Base-by-base conservation (phyloP, 2,329 filamentous ascomycete species). In the Didymella arachidicola region DNA sequence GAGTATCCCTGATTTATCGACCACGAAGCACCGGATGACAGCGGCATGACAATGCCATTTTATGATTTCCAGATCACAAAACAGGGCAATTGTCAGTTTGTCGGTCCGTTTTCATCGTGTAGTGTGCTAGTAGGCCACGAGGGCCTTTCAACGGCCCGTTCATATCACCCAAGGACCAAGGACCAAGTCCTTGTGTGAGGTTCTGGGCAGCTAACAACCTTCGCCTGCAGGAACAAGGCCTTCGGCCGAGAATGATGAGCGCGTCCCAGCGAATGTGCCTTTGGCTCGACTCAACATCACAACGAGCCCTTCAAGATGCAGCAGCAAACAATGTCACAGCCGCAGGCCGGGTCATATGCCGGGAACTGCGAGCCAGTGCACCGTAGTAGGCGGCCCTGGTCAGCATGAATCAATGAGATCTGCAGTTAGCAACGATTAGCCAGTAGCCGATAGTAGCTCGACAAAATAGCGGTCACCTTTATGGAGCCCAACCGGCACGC, bases 141-240 rank as follows among this genome's bases (percentile, higher is more conserved):
- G 56, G 50, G 32, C 56, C 50, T 34, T 50, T 41, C 46, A 54
- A 54, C 56, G 56, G 56, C 50, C 56, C 56, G 56, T 59, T 51
- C 50, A 39, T 32, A 41, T 18, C 25, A 45, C 18, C 43, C 38
- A 53, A 32, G 2, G 12, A 29, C 18, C 41, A 42, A 51, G 50
- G 12, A 29, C 18, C 41, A 42, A 51, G 50, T 54, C 46, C 42
- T 51, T 54, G 41, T 50, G 32, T 46, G 36, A 49, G 46, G 12
- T 18, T 22, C n/a, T 46, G 56, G 50, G 32, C 46, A 12, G 45
- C 56, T 59, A 59, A 34, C 26, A 39, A 30, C 7, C 11, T 25
- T 34, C 42, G 48, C 25, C 41, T 47, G 50, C 56, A 51, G 50
- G 56, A 34, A 50, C 50, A 41, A 19, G 29, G 45, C 34, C 41